Evolutionary conservation across 768 basidiomycete genomes (phyloP), one percentile per base, ranked within the genome.

Genomic region (Auricularia cornea): DNA sequence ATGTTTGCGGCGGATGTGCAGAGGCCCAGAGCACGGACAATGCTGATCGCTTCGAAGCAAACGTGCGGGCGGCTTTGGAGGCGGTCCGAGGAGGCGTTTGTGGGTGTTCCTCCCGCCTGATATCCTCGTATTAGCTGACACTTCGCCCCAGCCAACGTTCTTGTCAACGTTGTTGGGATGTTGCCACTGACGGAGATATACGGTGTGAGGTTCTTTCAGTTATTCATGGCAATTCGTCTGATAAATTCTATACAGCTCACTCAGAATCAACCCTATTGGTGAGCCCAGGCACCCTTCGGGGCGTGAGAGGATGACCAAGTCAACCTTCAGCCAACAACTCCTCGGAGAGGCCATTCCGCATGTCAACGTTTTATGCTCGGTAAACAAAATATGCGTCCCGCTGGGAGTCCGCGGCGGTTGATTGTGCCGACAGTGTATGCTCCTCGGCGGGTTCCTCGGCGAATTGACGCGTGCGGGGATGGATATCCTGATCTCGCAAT

Each of bases 81-180:
- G 26, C 26, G 31, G 54, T 62, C 4, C 48, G 62, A 10, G 54
- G 14, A 18, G 33, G 33, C 29, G 59, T 62, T n/a, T 54, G 61
- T 62, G 28, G 6, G 61, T 29, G 35, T 8, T 38, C n/a, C n/a
- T n/a, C 35, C 35, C 35, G 35, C 35, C 35, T 38, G 35, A 8
- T 38, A 4, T n/a, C 10, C 10, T 33, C 38, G 11, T 14, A 20
- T 23, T 6, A 16, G 5, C 12, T 52, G 28, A 48, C 3, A 48
- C 8, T n/a, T n/a, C 38, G 8, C 8, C 16, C 16, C 48, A 62
- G 61, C 62, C 11, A 62, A 62, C 54, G 54, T 54, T 20, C 31
- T 62, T n/a, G 62, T 62, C 54, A 62, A 62, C 5, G 26, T 62
- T 31, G 16, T 59, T 18, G 62, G 62, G 12, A 29, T 62, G 6